Evolutionary conservation across 192 early-diverging fungal species (phyloP), one percentile per base, ranked within the genome.

Genomic region (Backusella psychrophila): DNA sequence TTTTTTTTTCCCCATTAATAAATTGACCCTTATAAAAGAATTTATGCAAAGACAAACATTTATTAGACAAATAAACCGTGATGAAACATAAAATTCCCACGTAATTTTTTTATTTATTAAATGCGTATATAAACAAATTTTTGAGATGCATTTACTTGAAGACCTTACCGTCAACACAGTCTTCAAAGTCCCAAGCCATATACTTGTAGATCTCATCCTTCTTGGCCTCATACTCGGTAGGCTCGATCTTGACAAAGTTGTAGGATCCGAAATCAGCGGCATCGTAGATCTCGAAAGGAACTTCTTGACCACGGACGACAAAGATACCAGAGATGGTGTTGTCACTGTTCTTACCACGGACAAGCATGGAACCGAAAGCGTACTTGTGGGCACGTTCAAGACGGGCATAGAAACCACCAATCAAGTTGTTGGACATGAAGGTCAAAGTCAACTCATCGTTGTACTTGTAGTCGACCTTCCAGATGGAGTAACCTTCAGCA

Each of bases 311-410:
- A 83, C 96, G 93, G 85, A 96, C 89, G 31, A 98, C 91, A 86
- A 96, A 98, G 94, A 95, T 95, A 83, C 96, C 96, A 77, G 90
- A 85, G 89, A 98, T 97, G 84, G 87, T 84, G 92, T 94, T 97
- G 79, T 93, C 88, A 86, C 92, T 88, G 83, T 96, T 90, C 81
- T 90, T 85, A 75, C 96, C 96, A 77, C 93, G 83, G 52, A 94
- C 92, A 26, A 95, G 77, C 79, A 98, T 85, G 77, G 86, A 89
- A 72, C 94, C 96, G 82, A 98, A 98, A 72, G 95, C 95, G 84
- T 96, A 98, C 90, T 98, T 98, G 83, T 93, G 91, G 73, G 93
- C 94, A 52, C 89, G 83, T 85, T 97, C 96, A 75, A 98, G 86
- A 86, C 96, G 95, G 85, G 91, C 92, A 82, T 91, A 96, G 87